Percentiles rank a stretch among this genome's conserved stretches.
Conservation (phyloP, 2,329 filamentous ascomycete genomes). For the Mycosphaerella sp. region DNA sequence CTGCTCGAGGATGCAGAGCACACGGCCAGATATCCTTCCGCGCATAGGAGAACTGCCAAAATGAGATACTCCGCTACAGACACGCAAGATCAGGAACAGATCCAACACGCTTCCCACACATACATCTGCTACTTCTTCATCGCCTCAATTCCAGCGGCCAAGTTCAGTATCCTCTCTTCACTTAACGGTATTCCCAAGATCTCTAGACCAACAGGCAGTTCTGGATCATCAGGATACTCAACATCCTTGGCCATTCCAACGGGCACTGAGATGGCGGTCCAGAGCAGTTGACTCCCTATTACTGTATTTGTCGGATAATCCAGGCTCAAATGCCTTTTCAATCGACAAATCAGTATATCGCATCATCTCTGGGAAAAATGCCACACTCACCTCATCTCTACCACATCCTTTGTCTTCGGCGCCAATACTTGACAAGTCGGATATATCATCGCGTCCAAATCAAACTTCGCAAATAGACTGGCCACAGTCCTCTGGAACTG, state of each 20-base stretch:
- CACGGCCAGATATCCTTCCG: too few relatives aligned
- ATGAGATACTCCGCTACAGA: neutral
- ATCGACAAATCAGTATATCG: too few relatives aligned
- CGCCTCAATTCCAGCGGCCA: conserved; percentile 19
- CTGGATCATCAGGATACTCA: conserved; percentile 20
- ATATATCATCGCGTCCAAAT: conserved; percentile 33
- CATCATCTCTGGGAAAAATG: neutral
- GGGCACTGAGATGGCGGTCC: conserved; percentile 34
- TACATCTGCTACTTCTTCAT: conserved; percentile 2
- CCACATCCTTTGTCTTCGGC: conserved; percentile 31
- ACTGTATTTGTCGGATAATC: conserved; percentile 35
- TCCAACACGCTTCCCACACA: neutral
- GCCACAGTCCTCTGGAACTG: conserved; percentile 31
- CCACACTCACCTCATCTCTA: conserved; percentile 17
- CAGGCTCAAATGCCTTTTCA: conserved; percentile 22
- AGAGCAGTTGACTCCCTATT: conserved; percentile 31
- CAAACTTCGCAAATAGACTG: conserved; percentile 28
- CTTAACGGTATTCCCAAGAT: conserved; percentile 22
- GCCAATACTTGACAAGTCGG: conserved; percentile 34
- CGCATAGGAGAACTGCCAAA: too few relatives aligned
- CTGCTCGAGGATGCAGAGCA: too few relatives aligned
- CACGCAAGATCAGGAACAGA: neutral
- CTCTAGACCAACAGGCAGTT: conserved; percentile 24
- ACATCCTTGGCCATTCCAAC: conserved; percentile 22
- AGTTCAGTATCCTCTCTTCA: conserved; percentile 19